Percentiles rank a stretch among this genome's conserved stretches.
phyloP scores from a whole-genome alignment of 257 asterid species.

The Solanum okadae region DNA sequence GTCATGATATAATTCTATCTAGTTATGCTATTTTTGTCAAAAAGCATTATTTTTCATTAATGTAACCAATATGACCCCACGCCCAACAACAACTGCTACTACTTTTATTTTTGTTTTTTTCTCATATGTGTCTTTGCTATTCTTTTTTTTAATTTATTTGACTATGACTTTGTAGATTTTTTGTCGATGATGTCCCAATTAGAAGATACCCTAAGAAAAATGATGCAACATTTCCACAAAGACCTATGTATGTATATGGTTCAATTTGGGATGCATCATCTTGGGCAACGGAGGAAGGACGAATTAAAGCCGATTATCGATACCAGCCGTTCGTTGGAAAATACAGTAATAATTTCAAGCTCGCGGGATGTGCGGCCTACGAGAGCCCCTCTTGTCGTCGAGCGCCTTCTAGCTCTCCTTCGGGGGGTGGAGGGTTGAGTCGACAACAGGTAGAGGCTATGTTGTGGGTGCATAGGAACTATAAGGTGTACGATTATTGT shows the following conservation, averaged over 20 bases:
- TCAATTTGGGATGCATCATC: slow-evolving; percentile 93
- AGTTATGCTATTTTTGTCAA: not conserved
- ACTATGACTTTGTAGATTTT: slow-evolving; percentile 38
- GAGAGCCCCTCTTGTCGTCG: slow-evolving; percentile 33
- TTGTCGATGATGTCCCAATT: slow-evolving; percentile 80
- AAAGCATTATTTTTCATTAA: not conserved
- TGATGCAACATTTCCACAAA: slow-evolving; percentile 63
- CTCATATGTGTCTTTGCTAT: not conserved
- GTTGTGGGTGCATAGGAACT: slow-evolving; percentile 52
- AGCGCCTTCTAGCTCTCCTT: slow-evolving; percentile 33
- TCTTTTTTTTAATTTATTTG: not conserved
- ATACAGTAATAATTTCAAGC: slow-evolving; percentile 49
- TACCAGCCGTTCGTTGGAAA: slow-evolving; percentile 70
- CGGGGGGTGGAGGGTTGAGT: slow-evolving; percentile 48
- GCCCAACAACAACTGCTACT: not conserved
- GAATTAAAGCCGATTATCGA: slow-evolving; percentile 53
- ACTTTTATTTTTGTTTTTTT: not conserved
- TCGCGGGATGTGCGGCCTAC: slow-evolving; percentile 34
- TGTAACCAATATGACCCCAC: not conserved
- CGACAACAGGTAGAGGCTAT: slow-evolving; percentile 49
- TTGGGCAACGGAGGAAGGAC: slow-evolving; percentile 90
- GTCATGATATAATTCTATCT: not conserved
- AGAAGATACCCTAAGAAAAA: slow-evolving; percentile 60
- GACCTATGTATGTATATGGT: slow-evolving; percentile 73
- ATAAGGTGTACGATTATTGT: slow-evolving; percentile 71